These are phyloP conservation scores for Leishmania mexicana DNA, from an alignment of 208 protist genomes.

Conservation along the genomic window DNA sequence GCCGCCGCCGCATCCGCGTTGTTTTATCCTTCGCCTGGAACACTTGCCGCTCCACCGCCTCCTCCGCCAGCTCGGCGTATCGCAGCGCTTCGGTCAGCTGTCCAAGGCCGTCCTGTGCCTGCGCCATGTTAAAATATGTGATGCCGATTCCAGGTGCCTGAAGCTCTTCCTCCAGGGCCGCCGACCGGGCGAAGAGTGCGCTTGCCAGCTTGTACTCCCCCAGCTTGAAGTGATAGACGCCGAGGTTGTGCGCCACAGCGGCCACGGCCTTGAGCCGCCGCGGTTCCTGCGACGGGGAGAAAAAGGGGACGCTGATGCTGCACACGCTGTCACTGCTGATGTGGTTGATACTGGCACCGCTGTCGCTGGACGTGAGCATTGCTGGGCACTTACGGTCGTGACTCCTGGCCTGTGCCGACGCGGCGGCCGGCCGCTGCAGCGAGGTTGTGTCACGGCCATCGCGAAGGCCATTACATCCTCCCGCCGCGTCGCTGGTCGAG, in stretches of 20 bases:
- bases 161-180: slow-evolving; percentile 62
- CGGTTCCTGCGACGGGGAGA: slow-evolving; percentile 46
- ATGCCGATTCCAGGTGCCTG: slow-evolving; percentile 64
- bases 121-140: slow-evolving; percentile 84
- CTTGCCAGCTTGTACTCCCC: slow-evolving; percentile 67
- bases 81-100: slow-evolving; percentile 38
- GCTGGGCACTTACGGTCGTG: background rate
- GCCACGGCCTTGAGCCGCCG: slow-evolving; percentile 44
- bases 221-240: slow-evolving; percentile 85
- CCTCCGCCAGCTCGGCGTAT: slow-evolving; percentile 47
- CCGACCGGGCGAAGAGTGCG: slow-evolving; percentile 45
- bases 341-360: background rate
- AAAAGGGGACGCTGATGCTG: slow-evolving; percentile 60
- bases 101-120: slow-evolving; percentile 51
- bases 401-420: background rate
- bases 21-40: slow-evolving; percentile 27
- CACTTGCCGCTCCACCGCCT: slow-evolving; percentile 61
- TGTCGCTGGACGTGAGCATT: background rate
- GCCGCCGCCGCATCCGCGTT: slow-evolving; percentile 27
- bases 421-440: background rate
- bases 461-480: background rate
- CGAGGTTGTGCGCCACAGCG: slow-evolving; percentile 77
- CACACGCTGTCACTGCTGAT: slow-evolving; percentile 8
- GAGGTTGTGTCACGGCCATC: background rate
- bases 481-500: background rate